phyloP scores from a whole-genome alignment of 2,329 filamentous ascomycete species.

The Herpomyces periplanetae region DNA sequence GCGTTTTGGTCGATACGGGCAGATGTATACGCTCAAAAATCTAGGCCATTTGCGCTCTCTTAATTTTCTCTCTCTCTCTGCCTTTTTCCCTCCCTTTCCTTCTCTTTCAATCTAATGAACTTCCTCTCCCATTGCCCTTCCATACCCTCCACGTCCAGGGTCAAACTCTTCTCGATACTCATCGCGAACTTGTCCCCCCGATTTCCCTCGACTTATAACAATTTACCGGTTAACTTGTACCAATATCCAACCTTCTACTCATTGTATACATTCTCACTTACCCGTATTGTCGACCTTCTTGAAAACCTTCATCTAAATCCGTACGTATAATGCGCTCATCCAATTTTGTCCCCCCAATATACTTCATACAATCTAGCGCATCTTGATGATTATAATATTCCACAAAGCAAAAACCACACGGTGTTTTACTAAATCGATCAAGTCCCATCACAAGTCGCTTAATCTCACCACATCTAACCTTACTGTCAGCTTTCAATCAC shows the following conservation, averaged over 20 bases:
- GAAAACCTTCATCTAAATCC: constrained; percentile 75
- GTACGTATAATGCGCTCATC: constrained; percentile 88
- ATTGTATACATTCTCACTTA: constrained; percentile 8
- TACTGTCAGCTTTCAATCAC: no score
- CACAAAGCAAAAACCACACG: constrained; percentile 95
- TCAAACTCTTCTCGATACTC: constrained; percentile 94
- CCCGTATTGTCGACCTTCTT: constrained; percentile 82
- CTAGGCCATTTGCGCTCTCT: no score
- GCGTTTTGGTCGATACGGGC: no score
- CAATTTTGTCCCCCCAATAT: constrained; percentile 83
- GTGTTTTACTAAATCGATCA: constrained; percentile 83
- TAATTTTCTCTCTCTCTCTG: no score
- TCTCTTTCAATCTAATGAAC: no score
- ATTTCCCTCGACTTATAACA: constrained; percentile 28
- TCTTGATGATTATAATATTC: constrained; percentile 97
- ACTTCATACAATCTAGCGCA: constrained; percentile 90
- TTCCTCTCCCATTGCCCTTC: constrained; percentile 33
- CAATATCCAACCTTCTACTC: no score
- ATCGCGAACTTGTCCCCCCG: constrained; percentile 77
- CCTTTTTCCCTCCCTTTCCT: no score
- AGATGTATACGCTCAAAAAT: no score
- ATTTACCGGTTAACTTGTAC: constrained; percentile 3
- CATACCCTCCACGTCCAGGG: constrained; percentile 61
- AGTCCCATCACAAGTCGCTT: constrained; percentile 93
- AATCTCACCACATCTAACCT: constrained; percentile 54